Evolutionary conservation across 768 basidiomycete species (phyloP), one percentile per base, ranked within the genome.

Genomic region (Termitomyces sp.): DNA sequence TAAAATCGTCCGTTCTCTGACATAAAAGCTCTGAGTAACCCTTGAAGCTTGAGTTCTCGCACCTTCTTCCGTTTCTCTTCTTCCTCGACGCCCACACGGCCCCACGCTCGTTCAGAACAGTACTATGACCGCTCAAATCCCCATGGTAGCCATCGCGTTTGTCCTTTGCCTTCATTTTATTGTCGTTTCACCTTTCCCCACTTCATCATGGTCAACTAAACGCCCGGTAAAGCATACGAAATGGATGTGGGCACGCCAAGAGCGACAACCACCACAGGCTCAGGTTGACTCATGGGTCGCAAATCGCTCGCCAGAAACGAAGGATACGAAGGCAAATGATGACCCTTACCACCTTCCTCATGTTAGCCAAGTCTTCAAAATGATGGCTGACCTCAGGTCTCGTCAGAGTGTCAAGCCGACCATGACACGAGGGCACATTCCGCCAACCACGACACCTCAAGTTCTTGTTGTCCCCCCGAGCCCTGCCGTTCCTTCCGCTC

Each of bases 301-400:
- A 25, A 40, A 22, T 31, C 29, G 9, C 29, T 29, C 25, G 9
- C 11, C 22, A n/a, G n/a, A n/a, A n/a, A n/a, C n/a, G n/a, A 23
- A 27, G 25, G 39, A 50, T 16, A 41, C 13, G 29, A 35, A 31
- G 22, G 7, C 41, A 5, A 44, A 41, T 38, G 39, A 51, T 27
- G 22, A 22, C 13, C n/a, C 58, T 42, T 18, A 31, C 16, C 18
- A 7, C n/a, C 54, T 63, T 12, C 57, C 54, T 20, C 56, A 58
- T 3, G 62, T 63, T 22, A n/a, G 50, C 27, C 49, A 56, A 27
- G 54, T 63, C 41, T 63, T 63, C 56, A 56, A 56, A 46, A 61
- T 53, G 54, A 32, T 44, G 50, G 47, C 53, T 47, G 48, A 51
- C 27, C 27, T 46, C 3, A 51, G 53, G 16, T 35, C 36, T 42